Conservation (phyloP, 2,329 filamentous ascomycete species). For the Colletotrichum sansevieriae region DNA sequence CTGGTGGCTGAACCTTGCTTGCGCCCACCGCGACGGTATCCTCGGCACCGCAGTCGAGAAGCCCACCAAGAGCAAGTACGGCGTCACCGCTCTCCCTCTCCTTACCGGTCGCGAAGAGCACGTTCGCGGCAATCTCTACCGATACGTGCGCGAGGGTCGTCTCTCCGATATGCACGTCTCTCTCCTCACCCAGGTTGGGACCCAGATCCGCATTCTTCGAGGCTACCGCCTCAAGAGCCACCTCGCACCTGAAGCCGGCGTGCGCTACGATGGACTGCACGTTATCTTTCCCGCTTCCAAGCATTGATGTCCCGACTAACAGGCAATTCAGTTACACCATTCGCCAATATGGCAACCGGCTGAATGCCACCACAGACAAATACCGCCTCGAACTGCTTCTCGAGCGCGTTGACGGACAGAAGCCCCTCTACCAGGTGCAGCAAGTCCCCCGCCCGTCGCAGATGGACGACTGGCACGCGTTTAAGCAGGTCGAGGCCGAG, state of each 20-base stretch:
- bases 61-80: slow-evolving; percentile 61
- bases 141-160: slow-evolving; percentile 61
- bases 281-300: slow-evolving; percentile 44
- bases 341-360: slow-evolving; percentile 60
- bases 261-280: slow-evolving; percentile 71
- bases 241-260: slow-evolving; percentile 63
- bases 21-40: slow-evolving; percentile 68
- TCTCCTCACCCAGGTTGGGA: slow-evolving; percentile 63
- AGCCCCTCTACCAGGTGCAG: slow-evolving; percentile 56
- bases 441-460: slow-evolving; percentile 66
- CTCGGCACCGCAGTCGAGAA: slow-evolving; percentile 59
- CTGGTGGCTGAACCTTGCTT: slow-evolving; percentile 71
- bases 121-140: slow-evolving; percentile 49
- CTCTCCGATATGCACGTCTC: slow-evolving; percentile 61
- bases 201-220: slow-evolving; percentile 64
- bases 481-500: slow-evolving; percentile 53
- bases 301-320: slow-evolving; percentile 1
- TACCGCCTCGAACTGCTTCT: slow-evolving; percentile 62
- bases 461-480: slow-evolving; percentile 68
- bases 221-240: slow-evolving; percentile 64
- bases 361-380: slow-evolving; percentile 54
- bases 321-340: slow-evolving; percentile 60
- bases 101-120: slow-evolving; percentile 65
- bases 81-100: slow-evolving; percentile 62
- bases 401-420: slow-evolving; percentile 58